Conservation (phyloP, 2,329 filamentous ascomycete species). For the Massarina eburnea region DNA sequence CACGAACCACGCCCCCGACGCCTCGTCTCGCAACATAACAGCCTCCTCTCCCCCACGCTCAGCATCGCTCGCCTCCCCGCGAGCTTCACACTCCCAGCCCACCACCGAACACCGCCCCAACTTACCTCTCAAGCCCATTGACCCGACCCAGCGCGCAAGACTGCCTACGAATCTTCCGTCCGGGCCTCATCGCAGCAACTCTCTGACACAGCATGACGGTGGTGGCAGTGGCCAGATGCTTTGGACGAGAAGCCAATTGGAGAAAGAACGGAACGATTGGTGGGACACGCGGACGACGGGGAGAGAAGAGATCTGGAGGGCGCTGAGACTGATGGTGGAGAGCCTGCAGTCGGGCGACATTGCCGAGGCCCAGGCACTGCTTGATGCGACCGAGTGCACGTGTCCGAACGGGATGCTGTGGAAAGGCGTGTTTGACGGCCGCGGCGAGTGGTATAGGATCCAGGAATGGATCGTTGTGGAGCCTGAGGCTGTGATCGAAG, state of each 20-base stretch:
- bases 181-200: conserved; percentile 17
- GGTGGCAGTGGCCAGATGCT: conserved; percentile 18
- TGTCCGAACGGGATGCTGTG: conserved; percentile 47
- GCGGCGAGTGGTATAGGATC: conserved; percentile 47
- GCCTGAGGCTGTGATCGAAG: conserved; percentile 43
- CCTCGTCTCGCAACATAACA: conserved; percentile 32
- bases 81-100: conserved; percentile 17
- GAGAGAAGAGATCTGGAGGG: conserved; percentile 76
- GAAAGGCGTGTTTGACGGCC: conserved; percentile 48
- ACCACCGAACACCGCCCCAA: conserved; percentile 22
- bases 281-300: conserved; percentile 89
- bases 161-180: conserved; percentile 32
- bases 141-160: conserved; percentile 25
- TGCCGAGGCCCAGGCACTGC: conserved; percentile 69
- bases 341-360: conserved; percentile 60
- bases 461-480: conserved; percentile 50
- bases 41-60: conserved; percentile 19
- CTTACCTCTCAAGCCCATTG: conserved; percentile 26
- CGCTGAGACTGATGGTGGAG: conserved; percentile 67
- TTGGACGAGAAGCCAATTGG: conserved; percentile 64
- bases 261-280: conserved; percentile 75
- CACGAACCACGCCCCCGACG: conserved; percentile 7
- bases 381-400: conserved; percentile 69
- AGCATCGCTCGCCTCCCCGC: conserved; percentile 18
- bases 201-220: conserved; percentile 12